Percentiles rank a stretch among this genome's conserved stretches.
phyloP scores from a whole-genome alignment of 345 rosid genomes.

The Eucalyptus polyanthemos region DNA sequence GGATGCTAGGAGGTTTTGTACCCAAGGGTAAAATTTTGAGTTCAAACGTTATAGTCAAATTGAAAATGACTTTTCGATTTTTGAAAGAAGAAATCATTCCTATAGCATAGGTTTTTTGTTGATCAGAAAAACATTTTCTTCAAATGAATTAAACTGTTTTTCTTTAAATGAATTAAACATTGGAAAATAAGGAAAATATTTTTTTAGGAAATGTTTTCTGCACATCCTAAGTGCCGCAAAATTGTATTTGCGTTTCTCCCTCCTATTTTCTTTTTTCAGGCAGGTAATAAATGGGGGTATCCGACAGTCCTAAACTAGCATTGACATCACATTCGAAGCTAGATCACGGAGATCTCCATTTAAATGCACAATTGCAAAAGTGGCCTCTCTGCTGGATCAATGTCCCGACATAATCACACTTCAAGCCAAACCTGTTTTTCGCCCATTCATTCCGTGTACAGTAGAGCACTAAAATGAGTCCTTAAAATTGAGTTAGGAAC shows the following conservation, averaged over 20 bases:
- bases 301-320: neutral
- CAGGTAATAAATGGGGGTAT: neutral
- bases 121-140: no score
- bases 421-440: neutral
- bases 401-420: neutral
- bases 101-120: no score
- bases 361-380: neutral
- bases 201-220: no score
- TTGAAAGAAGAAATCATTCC: no score
- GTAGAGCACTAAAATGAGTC: neutral
- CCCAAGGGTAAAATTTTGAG: neutral
- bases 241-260: neutral
- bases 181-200: no score
- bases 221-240: neutral
- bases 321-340: neutral
- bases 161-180: no score
- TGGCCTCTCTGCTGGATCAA: neutral
- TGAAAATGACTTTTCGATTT: no score
- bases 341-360: neutral
- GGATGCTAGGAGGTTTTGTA: neutral
- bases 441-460: neutral
- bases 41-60: no score
- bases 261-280: neutral
- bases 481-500: neutral
- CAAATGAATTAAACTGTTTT: no score